These are phyloP conservation scores for Ophiostoma fasciatum DNA, from an alignment of 2,329 filamentous ascomycete genomes.

Conservation along the genomic window DNA sequence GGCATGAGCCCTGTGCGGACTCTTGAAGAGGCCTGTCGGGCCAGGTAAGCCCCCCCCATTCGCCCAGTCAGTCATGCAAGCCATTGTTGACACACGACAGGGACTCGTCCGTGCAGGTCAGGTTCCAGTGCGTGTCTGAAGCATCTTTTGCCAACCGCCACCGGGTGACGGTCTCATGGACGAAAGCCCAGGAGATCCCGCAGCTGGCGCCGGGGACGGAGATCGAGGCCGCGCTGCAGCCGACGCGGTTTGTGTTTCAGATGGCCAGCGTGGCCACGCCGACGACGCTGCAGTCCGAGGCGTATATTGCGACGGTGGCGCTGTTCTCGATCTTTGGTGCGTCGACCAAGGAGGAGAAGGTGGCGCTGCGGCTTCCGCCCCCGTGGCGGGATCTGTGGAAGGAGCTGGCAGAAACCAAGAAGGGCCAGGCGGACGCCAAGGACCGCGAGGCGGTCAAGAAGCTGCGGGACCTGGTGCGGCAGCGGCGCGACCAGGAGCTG, in stretches of 20 bases:
- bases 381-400: conserved; percentile 77
- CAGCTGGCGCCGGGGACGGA: conserved; percentile 23
- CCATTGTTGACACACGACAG: conserved; percentile 29
- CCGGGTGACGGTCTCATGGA: conserved; percentile 62
- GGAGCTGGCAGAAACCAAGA: conserved; percentile 59
- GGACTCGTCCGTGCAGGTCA: conserved; percentile 53
- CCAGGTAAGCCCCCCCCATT: conserved; percentile 39
- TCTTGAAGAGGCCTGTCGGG: conserved; percentile 76
- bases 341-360: conserved; percentile 75
- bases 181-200: conserved; percentile 48
- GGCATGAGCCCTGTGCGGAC: conserved; percentile 63
- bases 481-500: conserved; percentile 52
- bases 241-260: conserved; percentile 47
- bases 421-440: conserved; percentile 50
- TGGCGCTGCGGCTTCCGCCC: conserved; percentile 60
- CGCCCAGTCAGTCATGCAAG: background rate
- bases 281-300: conserved; percentile 68
- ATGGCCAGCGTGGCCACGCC: conserved; percentile 65
- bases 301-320: conserved; percentile 66
- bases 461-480: conserved; percentile 55
- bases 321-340: conserved; percentile 68
- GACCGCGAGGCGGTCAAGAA: conserved; percentile 56
- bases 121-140: conserved; percentile 55
- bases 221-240: conserved; percentile 29
- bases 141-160: conserved; percentile 64